phyloP scores from a whole-genome alignment of 1,139 yeast species.

The Yamadazyma friedrichii region DNA sequence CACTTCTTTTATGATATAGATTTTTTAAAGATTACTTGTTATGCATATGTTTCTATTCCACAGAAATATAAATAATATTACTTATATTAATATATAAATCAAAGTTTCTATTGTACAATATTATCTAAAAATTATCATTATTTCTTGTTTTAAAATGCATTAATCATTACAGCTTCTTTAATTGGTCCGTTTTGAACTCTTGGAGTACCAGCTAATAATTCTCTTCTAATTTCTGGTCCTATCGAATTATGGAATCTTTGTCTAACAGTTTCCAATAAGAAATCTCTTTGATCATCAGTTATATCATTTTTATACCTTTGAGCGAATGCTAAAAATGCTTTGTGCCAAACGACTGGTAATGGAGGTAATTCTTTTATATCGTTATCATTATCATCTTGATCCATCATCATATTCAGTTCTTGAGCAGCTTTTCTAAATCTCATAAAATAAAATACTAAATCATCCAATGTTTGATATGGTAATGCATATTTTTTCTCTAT shows the following conservation, averaged over 20 bases:
- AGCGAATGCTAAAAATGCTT: conserved; percentile 89
- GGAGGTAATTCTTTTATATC: conserved; percentile 51
- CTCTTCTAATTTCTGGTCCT: conserved; percentile 94
- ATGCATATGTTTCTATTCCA: too few relatives aligned
- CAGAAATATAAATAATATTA: too few relatives aligned
- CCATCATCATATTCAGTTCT: conserved; percentile 25
- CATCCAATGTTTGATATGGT: conserved; percentile 95
- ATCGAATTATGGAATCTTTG: conserved; percentile 85
- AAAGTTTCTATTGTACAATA: conserved; percentile 6
- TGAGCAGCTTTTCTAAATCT: conserved; percentile 64
- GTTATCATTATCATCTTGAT: conserved; percentile 21
- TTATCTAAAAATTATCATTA: neutral
- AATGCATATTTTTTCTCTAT: conserved; percentile 94
- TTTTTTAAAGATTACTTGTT: too few relatives aligned
- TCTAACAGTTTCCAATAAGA: conserved; percentile 84
- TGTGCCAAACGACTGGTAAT: conserved; percentile 96
- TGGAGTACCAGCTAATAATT: conserved; percentile 75
- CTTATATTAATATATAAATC: neutral
- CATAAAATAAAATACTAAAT: conserved; percentile 93
- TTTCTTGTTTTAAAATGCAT: conserved; percentile 29
- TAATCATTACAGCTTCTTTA: conserved; percentile 38
- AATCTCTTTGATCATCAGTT: conserved; percentile 95
- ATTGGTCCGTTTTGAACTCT: conserved; percentile 26
- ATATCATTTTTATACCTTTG: conserved; percentile 96
- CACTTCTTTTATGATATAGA: neutral